Evolutionary conservation across 1,139 yeast genomes (phyloP).

Genomic region (Hansenula sp.): DNA sequence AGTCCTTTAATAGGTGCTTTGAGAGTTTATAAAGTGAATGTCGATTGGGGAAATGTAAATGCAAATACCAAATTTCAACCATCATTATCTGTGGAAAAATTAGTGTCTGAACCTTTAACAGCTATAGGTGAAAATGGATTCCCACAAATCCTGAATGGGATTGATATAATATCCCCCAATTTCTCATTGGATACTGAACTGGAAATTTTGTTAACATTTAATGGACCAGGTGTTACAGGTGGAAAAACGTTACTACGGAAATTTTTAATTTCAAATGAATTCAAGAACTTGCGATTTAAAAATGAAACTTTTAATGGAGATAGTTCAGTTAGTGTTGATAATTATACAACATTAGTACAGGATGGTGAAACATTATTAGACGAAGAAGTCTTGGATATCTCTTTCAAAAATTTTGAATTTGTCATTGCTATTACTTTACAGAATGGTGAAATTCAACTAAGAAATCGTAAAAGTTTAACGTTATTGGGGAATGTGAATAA

Average conservation of each 20-base stretch:
- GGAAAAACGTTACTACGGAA: slow-evolving; percentile 19
- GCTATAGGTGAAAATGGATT: slow-evolving; percentile 17
- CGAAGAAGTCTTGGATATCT: slow-evolving; percentile 16
- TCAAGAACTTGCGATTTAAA: slow-evolving; percentile 17
- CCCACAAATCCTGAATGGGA: slow-evolving; percentile 20
- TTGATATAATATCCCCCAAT: slow-evolving; percentile 44
- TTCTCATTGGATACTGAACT: slow-evolving; percentile 27
- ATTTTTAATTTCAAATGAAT: slow-evolving; percentile 19
- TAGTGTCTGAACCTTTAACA: slow-evolving; percentile 15
- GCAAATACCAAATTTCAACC: slow-evolving; percentile 14
- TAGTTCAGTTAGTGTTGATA: slow-evolving; percentile 8
- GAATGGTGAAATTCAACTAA: slow-evolving; percentile 40
- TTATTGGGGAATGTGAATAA: slow-evolving; percentile 5
- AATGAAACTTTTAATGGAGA: slow-evolving; percentile 5
- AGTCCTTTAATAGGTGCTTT: slow-evolving; percentile 39
- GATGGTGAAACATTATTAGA: slow-evolving; percentile 11
- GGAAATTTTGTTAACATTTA: slow-evolving; percentile 28
- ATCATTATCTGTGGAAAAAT: slow-evolving; percentile 13
- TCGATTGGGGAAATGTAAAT: slow-evolving; percentile 53
- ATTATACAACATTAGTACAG: slow-evolving; percentile 15
- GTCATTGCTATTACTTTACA: slow-evolving; percentile 30
- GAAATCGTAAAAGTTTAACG: slow-evolving; percentile 34
- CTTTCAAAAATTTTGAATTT: slow-evolving; percentile 25
- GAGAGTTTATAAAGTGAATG: slow-evolving; percentile 40
- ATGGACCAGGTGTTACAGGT: slow-evolving; percentile 14